Base-by-base conservation (phyloP, 1,139 yeast genomes). In the Yamadazyma atmosphaerica region DNA sequence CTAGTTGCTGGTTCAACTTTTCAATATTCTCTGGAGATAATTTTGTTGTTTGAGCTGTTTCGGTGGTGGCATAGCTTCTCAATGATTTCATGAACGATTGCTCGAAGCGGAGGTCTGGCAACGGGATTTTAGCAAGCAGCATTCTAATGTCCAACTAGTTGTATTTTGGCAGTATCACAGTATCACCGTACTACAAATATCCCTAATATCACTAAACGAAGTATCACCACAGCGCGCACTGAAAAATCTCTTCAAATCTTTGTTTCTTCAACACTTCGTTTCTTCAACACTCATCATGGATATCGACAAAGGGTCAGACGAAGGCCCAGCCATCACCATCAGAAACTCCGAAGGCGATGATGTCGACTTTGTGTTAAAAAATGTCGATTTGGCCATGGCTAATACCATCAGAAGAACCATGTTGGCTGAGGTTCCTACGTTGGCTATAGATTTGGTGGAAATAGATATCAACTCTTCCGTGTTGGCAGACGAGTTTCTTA, bases 391-490 rank as follows among this genome's bases (percentile, higher is more conserved):
- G 45, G 79, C 97, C 44, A 72, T 92, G 57, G 98, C 98, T 18
- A 94, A 94, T 72, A 86, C 98, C 21, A 55, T 94, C 27, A 78
- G 99, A 54, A 75, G 99, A 59, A 80, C 86, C 36, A 89, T 94
- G 87, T 75, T 92, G 47, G 90, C 97, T 1, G 99, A 94, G 63
- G 94, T 92, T 39, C 98, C 98, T 22, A 92, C 98, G 1, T 61
- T 83, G 50, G 98, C 98, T 39, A 90, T 94, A 46, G 99, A 94
- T 60, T 77, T 92, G 49, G 98, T 94, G 38, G 98, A 94, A 61
- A 85, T 94, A 47, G 96, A 89, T 55, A 81, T 79, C 43, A 92
- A 92, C 65, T 88, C 98, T 1, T 83, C 96, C 13, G 98, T 94
- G 13, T 69, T 92, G 49, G 98, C 98, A 1, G 99, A 92, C 61